These are phyloP conservation scores for Pythium plurisporium DNA, from an alignment of 352 stramenopile species.

Conservation along the genomic window DNA sequence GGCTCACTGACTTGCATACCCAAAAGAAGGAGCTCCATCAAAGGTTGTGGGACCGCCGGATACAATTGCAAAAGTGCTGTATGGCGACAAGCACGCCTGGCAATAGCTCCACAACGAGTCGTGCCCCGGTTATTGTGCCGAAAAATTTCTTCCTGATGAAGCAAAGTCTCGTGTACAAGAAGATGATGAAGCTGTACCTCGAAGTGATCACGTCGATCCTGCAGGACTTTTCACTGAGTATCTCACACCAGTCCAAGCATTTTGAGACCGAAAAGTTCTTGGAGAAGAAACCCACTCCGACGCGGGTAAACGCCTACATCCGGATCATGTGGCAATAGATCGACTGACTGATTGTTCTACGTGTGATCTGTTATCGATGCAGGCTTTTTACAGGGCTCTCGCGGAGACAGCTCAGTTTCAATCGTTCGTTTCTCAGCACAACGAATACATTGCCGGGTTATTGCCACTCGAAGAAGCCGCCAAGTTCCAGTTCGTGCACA, in stretches of 20 bases:
- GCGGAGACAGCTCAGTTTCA: constrained; percentile 33
- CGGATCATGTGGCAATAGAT: no score
- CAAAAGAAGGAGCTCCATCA: constrained; percentile 40
- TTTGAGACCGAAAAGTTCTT: constrained; percentile 20
- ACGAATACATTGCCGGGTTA: constrained; percentile 27
- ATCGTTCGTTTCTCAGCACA: constrained; percentile 34
- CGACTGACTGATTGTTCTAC: no score
- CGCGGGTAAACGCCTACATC: constrained; percentile 28
- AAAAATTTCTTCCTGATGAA: constrained; percentile 19
- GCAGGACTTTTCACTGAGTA: constrained; percentile 8
- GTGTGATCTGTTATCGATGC: neutral
- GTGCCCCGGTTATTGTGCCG: constrained; percentile 12
- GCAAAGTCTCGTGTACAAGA: constrained; percentile 18
- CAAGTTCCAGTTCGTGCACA: constrained; percentile 40
- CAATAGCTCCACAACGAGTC: neutral
- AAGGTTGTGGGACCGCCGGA: constrained; percentile 41
- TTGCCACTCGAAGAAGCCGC: constrained; percentile 29
- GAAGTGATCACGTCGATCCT: constrained; percentile 14
- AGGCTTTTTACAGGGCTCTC: constrained; percentile 36
- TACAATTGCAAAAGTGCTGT: constrained; percentile 45
- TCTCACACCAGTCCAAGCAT: constrained; percentile 2
- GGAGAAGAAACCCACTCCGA: constrained; percentile 9
- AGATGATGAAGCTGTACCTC: constrained; percentile 23
- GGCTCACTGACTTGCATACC: constrained; percentile 22
- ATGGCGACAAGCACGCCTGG: constrained; percentile 8